Evolutionary conservation across 2,329 filamentous ascomycete genomes (phyloP).

Genomic region (Phialemoniopsis sp.): DNA sequence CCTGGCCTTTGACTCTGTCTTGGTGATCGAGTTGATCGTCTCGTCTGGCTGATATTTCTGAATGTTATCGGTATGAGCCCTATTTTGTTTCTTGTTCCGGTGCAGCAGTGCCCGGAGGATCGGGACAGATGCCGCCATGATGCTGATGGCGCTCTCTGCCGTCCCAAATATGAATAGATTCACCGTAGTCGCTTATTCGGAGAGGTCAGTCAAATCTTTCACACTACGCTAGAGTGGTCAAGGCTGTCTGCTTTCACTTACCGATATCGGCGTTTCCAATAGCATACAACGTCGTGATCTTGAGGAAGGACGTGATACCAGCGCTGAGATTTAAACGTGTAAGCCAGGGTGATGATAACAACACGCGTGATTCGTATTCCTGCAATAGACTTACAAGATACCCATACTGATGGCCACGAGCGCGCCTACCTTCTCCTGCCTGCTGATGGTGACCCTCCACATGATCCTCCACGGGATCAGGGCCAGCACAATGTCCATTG

Average conservation of each 20-base stretch:
- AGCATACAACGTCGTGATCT: constrained; percentile 3
- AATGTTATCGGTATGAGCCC: too few relatives aligned
- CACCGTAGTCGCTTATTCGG: too few relatives aligned
- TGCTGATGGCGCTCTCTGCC: constrained; percentile 9
- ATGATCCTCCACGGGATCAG: constrained; percentile 10
- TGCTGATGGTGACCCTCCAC: constrained; percentile 6
- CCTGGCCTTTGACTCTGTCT: too few relatives aligned
- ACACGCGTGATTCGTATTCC: too few relatives aligned
- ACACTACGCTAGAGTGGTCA: too few relatives aligned
- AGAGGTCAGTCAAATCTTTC: too few relatives aligned
- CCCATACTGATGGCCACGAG: constrained; percentile 11
- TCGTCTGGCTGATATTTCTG: too few relatives aligned
- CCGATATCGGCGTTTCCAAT: constrained; percentile 6
- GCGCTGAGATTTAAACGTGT: too few relatives aligned
- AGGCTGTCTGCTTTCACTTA: too few relatives aligned
- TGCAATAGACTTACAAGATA: constrained; percentile 25
- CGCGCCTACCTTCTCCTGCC: constrained; percentile 8
- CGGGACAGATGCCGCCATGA: constrained; percentile 10
- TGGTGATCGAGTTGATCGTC: too few relatives aligned
- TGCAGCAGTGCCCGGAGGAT: constrained; percentile 7
- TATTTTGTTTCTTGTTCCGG: too few relatives aligned
- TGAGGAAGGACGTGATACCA: constrained; percentile 4
- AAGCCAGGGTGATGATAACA: too few relatives aligned
- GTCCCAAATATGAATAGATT: constrained; percentile 7
- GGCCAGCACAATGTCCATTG: constrained; percentile 9